Evolutionary conservation across 208 protist species (phyloP), one percentile per base, ranked within the genome.

Genomic region (Balamuthia mandrillaris): DNA sequence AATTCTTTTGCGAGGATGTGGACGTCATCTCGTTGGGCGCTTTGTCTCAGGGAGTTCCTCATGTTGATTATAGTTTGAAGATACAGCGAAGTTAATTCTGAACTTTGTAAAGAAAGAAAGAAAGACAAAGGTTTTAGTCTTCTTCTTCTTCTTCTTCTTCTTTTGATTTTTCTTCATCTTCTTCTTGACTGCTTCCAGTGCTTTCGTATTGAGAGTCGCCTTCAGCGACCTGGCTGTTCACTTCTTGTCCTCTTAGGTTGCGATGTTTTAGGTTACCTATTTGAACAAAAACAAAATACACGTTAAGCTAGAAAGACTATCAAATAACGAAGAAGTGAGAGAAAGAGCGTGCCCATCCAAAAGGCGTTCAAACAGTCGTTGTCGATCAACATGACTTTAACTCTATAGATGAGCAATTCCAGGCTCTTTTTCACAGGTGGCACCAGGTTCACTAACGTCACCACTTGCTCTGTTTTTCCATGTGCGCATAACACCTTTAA

Each of bases 11-110:
- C 12, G 18, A n/a, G 0, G 49, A 74, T 52, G 88, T 96, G 7
- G 92, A 96, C 86, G 88, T 96, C 29, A 86, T 96, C 2, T 92
- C 87, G 5, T 88, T 94, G 60, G 90, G 91, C 41, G 74, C 56
- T 12, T 47, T 95, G 12, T 91, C 88, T 3, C 92, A 95, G 60
- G 86, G 88, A 27, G 85, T 92, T 21, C 81, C 86, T n/a, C 86
- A 92, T 39, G 87, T 95, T n/a, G 94, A 95, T 78, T 90, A 95
- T 52, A 90, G 79, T 42, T 85, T 95, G 52, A 95, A 95, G 70
- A 90, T 94, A 47, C 81, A n/a, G n/a, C n/a, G n/a, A n/a, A n/a
- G n/a, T n/a, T n/a, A n/a, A n/a, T n/a, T n/a, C n/a, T n/a, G n/a
- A n/a, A n/a, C n/a, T n/a, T n/a, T n/a, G n/a, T n/a, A n/a, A n/a